Evolutionary conservation across 2,329 filamentous ascomycete species (phyloP).

Genomic region (Cadophora malorum): DNA sequence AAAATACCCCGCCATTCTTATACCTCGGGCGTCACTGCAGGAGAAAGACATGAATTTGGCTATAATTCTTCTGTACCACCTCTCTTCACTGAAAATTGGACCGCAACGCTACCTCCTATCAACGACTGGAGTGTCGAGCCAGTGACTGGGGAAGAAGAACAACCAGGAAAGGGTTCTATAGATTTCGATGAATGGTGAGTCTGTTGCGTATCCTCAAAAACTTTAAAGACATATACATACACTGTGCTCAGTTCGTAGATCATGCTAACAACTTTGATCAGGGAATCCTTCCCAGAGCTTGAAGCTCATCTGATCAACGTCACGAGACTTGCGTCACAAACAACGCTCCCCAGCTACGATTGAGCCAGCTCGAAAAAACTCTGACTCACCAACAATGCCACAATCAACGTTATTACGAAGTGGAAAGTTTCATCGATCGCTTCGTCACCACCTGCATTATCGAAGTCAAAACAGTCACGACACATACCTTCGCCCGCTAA

Average conservation of each 20-base stretch:
- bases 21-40: neutral
- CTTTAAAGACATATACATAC: no score
- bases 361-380: neutral
- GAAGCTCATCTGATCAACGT: neutral
- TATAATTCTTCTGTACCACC: neutral
- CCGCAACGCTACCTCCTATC: neutral
- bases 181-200: no score
- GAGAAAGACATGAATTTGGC: neutral
- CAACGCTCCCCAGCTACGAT: neutral
- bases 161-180: no score
- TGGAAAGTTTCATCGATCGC: no score
- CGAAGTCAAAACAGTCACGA: neutral
- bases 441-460: neutral
- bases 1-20: neutral
- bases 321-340: neutral
- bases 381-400: no score
- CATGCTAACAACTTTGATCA: neutral
- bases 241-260: neutral
- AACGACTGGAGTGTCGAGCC: no score
- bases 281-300: neutral
- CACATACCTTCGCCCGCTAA: neutral
- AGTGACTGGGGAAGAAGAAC: no score
- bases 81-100: neutral
- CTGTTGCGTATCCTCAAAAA: no score
- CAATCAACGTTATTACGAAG: no score